Base-by-base conservation (phyloP, 257 asterid genomes). In the Primulina huaijiensis region DNA sequence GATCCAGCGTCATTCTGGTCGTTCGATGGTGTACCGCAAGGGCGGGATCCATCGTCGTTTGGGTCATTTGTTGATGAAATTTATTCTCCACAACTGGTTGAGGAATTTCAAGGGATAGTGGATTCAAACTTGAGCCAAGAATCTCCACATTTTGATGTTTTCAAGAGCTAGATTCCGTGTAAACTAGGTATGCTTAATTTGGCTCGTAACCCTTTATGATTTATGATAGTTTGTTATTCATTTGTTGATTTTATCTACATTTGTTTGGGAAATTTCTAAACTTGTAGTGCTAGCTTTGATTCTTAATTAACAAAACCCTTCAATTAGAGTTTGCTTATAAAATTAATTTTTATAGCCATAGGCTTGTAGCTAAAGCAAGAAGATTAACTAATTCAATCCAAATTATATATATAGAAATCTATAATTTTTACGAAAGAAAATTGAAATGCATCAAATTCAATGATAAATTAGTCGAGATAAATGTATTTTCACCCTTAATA, bases 101-200 rank as follows among this genome's bases (percentile, higher is more conserved):
- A 69, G 55, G 66, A 60, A 21, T 79, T 69, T 25, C 66, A 72
- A n/a, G 80, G 76, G 56, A 6, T 70, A 7, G 68, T 60, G 55
- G 58, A 72, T 25, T 72, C 78, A 29, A 71, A 74, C 52, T 31
- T 56, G 55, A 71, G 80, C 77, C 70, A 57, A 57, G 80, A 43
- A 34, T 31, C 69, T 57, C 4, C 55, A 23, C 58, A 70, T 46
- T 56, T 20, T 64, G 78, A 73, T 64, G 75, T 20, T 53, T 68
- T 72, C 21, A 68, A 72, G 53, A 64, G 67, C 77, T 64, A 19
- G 69, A 68, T 62, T n/a, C 50, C 34, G 62, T 67, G 68, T 76
- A 71, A 65, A 50, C 57, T 50, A 50, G 57, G 57, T 50, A 16
- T 50, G 8, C 21, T 50, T 43, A 10, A 43, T 43, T 46, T 62